Base-by-base conservation (phyloP, 2,329 filamentous ascomycete genomes). In the Aurifilum marmelostoma region DNA sequence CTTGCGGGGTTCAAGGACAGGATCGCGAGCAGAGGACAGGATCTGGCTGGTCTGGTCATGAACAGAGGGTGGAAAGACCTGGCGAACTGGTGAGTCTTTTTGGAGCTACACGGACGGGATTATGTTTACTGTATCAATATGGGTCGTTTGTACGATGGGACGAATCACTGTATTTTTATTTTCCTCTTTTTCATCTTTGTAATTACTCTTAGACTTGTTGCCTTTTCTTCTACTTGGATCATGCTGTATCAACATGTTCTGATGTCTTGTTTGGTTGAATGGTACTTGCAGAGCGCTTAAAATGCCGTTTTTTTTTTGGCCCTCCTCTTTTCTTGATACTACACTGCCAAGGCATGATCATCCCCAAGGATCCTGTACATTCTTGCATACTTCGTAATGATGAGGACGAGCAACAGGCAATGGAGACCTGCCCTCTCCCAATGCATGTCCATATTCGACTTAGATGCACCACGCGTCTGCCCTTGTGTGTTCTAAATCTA, bases 1-100 rank as follows among this genome's bases (percentile, higher is more conserved):
- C 80, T 84, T 52, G 81, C 83, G 9, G 78, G 74, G 2, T 85
- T 85, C 71, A 77, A 79, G 56, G 74, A 73, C 37, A 76, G 81
- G 12, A 69, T 86, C 68, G 67, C 73, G 39, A 75, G 72, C 5
- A 83, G 81, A 71, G 82, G 82, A 0, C 79, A 83, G 69, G 77
- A 80, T 41, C 76, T 86, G 11, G 77, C 78, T 8, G 75, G 78
- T 21, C 76, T 79, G 21, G 71, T 83, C 54, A 79, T 80, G 73
- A 77, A 72, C 37, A 80, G 78, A 71, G 74, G 69, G 34, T 85
- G 82, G 83, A 60, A 69, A 37, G 77, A 79, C n/a, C 32, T 76
- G 47, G 77, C 69, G 14, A 58, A 47, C 18, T 67, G 59, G 66
- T 67, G 58, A 63, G 34, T 60, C n/a, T n/a, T n/a, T 11, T 47